phyloP scores from a whole-genome alignment of 352 stramenopile species.

The Pythium monospermum region DNA sequence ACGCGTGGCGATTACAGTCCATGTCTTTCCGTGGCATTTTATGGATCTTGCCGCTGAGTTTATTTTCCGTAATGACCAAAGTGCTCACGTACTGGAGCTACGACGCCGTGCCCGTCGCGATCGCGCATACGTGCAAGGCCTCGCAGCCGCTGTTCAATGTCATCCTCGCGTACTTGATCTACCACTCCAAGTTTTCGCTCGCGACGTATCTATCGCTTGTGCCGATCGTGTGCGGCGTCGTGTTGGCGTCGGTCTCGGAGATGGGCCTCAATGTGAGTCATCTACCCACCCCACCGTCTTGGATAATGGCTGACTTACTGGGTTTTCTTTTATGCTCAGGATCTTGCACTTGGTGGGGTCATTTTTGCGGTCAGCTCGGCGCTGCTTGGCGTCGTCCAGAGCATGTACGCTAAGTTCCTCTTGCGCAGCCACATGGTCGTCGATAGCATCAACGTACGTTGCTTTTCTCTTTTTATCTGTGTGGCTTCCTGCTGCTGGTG shows the following conservation, averaged over 20 bases:
- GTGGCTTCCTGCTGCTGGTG: too few species aligned
- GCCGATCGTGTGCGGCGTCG: slow-evolving; percentile 77
- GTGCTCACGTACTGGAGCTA: slow-evolving; percentile 88
- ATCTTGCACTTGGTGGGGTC: slow-evolving; percentile 58
- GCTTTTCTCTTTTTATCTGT: too few species aligned
- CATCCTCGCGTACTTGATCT: slow-evolving; percentile 65
- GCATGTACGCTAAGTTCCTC: slow-evolving; percentile 87
- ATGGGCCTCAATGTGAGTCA: slow-evolving; percentile 77
- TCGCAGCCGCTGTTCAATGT: slow-evolving; percentile 87
- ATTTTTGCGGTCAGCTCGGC: slow-evolving; percentile 73
- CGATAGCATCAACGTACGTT: slow-evolving; percentile 80
- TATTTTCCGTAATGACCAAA: slow-evolving; percentile 77
- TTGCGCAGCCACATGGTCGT: slow-evolving; percentile 67
- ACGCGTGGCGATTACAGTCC: slow-evolving; percentile 57
- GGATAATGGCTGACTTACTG: neutral
- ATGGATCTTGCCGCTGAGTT: slow-evolving; percentile 74
- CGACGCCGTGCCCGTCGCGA: slow-evolving; percentile 74
- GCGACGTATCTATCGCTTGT: slow-evolving; percentile 75
- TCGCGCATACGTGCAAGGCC: slow-evolving; percentile 85
- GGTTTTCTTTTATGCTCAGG: slow-evolving; percentile 20
- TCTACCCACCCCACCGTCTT: neutral
- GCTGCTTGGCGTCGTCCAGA: slow-evolving; percentile 73
- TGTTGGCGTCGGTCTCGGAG: slow-evolving; percentile 81
- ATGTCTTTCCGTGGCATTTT: slow-evolving; percentile 56
- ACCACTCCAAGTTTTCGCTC: slow-evolving; percentile 66